Percentiles rank a stretch among this genome's conserved stretches.
Conservation (phyloP, 257 asterid species). For the Voacanga thouarsii region DNA sequence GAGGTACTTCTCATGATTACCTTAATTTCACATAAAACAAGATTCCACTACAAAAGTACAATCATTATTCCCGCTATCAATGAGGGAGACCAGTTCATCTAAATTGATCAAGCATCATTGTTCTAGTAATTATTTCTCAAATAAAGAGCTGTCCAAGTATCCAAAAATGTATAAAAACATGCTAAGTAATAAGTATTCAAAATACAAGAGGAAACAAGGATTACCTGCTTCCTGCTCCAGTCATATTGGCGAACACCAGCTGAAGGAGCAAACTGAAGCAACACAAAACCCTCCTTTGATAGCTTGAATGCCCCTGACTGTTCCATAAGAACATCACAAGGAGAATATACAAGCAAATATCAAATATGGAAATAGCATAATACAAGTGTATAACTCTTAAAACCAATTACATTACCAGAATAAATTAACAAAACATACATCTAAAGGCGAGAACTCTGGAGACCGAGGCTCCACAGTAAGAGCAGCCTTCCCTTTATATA, state of each 20-base stretch:
- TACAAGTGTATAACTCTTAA: background rate
- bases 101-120: background rate
- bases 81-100: background rate
- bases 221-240: conserved; percentile 93
- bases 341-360: conserved; percentile 16
- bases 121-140: background rate
- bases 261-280: conserved; percentile 95
- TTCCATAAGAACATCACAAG: conserved; percentile 16
- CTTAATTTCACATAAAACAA: background rate
- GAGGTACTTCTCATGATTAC: background rate
- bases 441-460: conserved; percentile 81
- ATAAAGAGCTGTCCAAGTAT: background rate
- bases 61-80: background rate
- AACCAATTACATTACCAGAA: background rate
- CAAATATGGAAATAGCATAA: conserved; percentile 5
- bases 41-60: background rate
- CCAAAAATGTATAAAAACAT: background rate
- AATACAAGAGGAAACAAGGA: background rate
- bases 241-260: conserved; percentile 90
- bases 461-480: conserved; percentile 75
- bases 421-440: conserved; percentile 38
- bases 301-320: conserved; percentile 94
- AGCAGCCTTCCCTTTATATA: conserved; percentile 97
- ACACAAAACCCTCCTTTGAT: conserved; percentile 73
- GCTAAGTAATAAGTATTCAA: background rate